A percentile compares a stretch with the other conserved stretches of the same genome.
These are phyloP conservation scores for Coniochaeta sp. DNA, from an alignment of 2,329 filamentous ascomycete species.

Conservation along the genomic window DNA sequence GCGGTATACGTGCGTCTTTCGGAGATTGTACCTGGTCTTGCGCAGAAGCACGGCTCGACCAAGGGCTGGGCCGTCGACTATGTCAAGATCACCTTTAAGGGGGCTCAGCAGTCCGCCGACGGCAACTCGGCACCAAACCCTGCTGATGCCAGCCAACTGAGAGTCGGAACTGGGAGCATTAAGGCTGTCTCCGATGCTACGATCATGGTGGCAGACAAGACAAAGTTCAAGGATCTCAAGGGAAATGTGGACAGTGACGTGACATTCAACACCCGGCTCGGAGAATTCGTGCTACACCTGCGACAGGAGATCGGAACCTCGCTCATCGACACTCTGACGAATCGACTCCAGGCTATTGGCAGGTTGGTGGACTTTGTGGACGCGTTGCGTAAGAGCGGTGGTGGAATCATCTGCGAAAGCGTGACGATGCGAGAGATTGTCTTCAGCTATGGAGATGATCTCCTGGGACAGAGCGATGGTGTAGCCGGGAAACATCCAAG, in stretches of 20 bases:
- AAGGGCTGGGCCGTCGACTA: slow-evolving; percentile 52
- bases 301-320: slow-evolving; percentile 50
- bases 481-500: not conserved
- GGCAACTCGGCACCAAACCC: not conserved
- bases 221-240: slow-evolving; percentile 47
- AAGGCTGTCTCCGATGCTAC: slow-evolving; percentile 42
- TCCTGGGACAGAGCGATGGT: slow-evolving; percentile 4
- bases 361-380: slow-evolving; percentile 64
- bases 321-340: slow-evolving; percentile 50
- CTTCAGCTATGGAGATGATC: slow-evolving; percentile 56
- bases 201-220: slow-evolving; percentile 45
- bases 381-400: slow-evolving; percentile 50
- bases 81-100: slow-evolving; percentile 50
- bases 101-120: slow-evolving; percentile 23
- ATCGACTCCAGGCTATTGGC: slow-evolving; percentile 59
- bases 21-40: slow-evolving; percentile 25
- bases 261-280: slow-evolving; percentile 49
- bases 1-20: slow-evolving; percentile 41
- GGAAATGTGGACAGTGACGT: slow-evolving; percentile 51
- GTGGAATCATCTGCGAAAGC: slow-evolving; percentile 48
- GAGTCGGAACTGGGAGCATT: slow-evolving; percentile 13
- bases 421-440: slow-evolving; percentile 56
- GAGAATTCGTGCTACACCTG: slow-evolving; percentile 57
- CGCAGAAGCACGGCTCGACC: slow-evolving; percentile 13
- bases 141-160: slow-evolving; percentile 2